phyloP scores from a whole-genome alignment of 2,329 filamentous ascomycete genomes.

The Aspergillus felis region DNA sequence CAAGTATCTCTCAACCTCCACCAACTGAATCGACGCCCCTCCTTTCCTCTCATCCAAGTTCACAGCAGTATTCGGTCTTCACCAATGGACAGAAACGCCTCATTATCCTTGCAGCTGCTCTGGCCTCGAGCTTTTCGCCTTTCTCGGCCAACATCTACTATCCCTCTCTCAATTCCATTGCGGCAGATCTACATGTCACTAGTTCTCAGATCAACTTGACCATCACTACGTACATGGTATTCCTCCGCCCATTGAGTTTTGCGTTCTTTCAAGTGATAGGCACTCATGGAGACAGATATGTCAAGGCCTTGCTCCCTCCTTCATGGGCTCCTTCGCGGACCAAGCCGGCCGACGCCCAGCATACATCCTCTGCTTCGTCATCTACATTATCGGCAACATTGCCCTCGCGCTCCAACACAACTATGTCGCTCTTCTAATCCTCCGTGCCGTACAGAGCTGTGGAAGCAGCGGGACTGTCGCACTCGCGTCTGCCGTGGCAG shows the following conservation, averaged over 20 bases:
- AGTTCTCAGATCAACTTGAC: constrained; percentile 24
- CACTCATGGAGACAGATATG: constrained; percentile 33
- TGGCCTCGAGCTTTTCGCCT: constrained; percentile 41
- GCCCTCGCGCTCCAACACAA: constrained; percentile 38
- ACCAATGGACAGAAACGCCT: constrained; percentile 29
- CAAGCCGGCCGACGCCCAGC: constrained; percentile 46
- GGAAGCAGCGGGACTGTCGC: constrained; percentile 41
- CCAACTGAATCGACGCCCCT: constrained; percentile 16
- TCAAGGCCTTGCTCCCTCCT: constrained; percentile 49
- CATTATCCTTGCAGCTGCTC: constrained; percentile 36
- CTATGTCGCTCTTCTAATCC: constrained; percentile 34
- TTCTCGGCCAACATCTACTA: constrained; percentile 45
- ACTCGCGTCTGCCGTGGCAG: constrained; percentile 38
- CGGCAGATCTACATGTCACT: constrained; percentile 26
- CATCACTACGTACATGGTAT: constrained; percentile 33
- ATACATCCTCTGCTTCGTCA: constrained; percentile 43
- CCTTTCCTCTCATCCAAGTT: not conserved
- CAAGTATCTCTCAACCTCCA: not conserved
- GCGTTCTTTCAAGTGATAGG: not conserved
- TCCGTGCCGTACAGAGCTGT: constrained; percentile 44
- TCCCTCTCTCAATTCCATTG: constrained; percentile 35
- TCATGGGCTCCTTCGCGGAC: constrained; percentile 47
- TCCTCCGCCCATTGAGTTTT: not conserved
- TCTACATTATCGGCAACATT: constrained; percentile 42
- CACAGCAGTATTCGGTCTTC: constrained; percentile 28